Evolutionary conservation across 768 basidiomycete species (phyloP).

Genomic region (Tulasnella sp.): DNA sequence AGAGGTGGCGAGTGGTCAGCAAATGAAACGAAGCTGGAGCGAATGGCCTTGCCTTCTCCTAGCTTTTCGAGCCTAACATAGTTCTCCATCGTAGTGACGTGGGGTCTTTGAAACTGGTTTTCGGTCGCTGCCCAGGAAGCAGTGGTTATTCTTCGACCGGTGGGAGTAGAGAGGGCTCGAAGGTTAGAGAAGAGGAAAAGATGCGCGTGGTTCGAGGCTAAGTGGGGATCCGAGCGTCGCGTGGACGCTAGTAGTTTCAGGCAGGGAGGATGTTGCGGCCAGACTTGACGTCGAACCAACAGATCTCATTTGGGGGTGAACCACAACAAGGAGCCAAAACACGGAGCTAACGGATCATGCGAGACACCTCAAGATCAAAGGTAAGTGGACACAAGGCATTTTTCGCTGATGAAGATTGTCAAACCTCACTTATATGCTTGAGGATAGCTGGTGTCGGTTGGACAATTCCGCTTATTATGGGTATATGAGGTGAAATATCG

Average conservation of each 20-base stretch:
- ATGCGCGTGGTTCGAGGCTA: background rate
- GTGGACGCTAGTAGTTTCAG: background rate
- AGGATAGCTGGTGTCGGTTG: too few relatives aligned
- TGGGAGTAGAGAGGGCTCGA: background rate
- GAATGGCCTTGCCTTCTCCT: slow-evolving; percentile 66
- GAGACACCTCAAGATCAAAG: too few relatives aligned
- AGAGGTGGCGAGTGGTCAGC: background rate
- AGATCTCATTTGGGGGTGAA: too few relatives aligned
- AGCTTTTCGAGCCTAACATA: slow-evolving; percentile 99
- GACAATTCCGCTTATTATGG: too few relatives aligned
- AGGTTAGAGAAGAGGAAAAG: background rate
- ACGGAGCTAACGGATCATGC: too few relatives aligned
- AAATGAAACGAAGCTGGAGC: background rate
- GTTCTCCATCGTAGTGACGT: slow-evolving; percentile 51
- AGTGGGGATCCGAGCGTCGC: background rate
- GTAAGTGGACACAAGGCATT: too few relatives aligned
- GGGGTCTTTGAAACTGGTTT: background rate
- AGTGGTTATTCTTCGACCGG: background rate
- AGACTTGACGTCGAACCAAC: background rate
- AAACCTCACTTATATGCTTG: too few relatives aligned
- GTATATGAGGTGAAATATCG: too few relatives aligned
- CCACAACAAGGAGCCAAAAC: too few relatives aligned
- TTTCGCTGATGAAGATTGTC: too few relatives aligned
- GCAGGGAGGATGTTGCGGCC: background rate
- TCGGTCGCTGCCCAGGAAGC: background rate